Conservation (phyloP, 768 basidiomycete genomes). For the Galerina marginata region DNA sequence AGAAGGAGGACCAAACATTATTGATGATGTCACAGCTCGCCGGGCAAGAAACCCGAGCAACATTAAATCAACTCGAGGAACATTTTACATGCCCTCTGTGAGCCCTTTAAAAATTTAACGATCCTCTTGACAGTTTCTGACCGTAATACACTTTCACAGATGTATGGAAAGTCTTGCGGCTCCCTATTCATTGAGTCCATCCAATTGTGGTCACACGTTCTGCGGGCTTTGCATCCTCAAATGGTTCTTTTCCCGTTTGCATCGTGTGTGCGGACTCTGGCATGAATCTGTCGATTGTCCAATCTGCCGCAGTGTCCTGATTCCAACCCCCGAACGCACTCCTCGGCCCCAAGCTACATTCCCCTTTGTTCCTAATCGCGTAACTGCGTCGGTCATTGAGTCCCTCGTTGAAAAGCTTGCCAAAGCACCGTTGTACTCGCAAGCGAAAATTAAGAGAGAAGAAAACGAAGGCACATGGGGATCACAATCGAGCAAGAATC, state of each 20-base stretch:
- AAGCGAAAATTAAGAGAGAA: constrained; percentile 47
- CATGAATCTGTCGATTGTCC: constrained; percentile 73
- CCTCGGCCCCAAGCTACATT: constrained; percentile 58
- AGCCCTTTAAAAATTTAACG: constrained; percentile 24
- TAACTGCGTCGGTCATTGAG: constrained; percentile 55
- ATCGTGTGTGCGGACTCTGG: constrained; percentile 68
- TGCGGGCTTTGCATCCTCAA: constrained; percentile 70
- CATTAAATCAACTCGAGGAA: constrained; percentile 61
- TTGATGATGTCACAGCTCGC: constrained; percentile 46
- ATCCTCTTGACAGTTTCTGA: not conserved
- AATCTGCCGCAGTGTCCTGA: constrained; percentile 62
- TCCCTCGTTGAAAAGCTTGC: constrained; percentile 57
- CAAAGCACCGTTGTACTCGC: constrained; percentile 36
- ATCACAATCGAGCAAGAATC: constrained; percentile 38
- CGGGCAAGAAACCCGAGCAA: constrained; percentile 45
- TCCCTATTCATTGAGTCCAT: constrained; percentile 61
- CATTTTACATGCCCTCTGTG: constrained; percentile 71
- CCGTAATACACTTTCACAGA: constrained; percentile 35
- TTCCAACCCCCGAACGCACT: constrained; percentile 53
- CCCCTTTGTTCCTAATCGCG: constrained; percentile 69
- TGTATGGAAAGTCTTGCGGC: constrained; percentile 71
- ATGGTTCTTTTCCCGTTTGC: constrained; percentile 73
- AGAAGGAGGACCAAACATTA: constrained; percentile 48
- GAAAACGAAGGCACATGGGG: constrained; percentile 43
- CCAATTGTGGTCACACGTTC: constrained; percentile 70